phyloP scores from a whole-genome alignment of 2,329 filamentous ascomycete genomes.

The Colletotrichum spaethianum region DNA sequence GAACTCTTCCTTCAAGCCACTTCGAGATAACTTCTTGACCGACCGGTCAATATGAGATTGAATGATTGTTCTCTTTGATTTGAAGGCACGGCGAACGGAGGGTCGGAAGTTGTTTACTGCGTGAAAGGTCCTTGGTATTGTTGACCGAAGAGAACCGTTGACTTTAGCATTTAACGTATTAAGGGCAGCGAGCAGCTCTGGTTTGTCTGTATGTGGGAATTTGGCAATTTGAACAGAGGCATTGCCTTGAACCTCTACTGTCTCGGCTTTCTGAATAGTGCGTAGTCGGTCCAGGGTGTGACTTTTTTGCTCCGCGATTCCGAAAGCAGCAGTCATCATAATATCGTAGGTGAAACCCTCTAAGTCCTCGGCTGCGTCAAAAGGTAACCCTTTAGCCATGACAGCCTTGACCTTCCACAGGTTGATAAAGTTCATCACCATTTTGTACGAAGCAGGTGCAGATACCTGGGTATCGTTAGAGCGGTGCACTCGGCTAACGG shows the following conservation, averaged over 20 bases:
- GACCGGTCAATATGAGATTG: slow-evolving; percentile 8
- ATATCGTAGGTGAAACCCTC: slow-evolving; percentile 19
- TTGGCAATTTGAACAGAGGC: background rate
- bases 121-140: background rate
- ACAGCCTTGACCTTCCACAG: slow-evolving; percentile 2
- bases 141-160: background rate
- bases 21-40: background rate
- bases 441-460: background rate
- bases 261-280: no score
- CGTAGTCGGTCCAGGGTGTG: background rate
- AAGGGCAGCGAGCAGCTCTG: background rate
- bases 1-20: background rate
- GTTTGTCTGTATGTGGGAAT: background rate
- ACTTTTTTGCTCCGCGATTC: background rate
- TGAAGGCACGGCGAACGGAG: background rate
- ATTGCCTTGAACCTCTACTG: background rate
- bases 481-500: rapidly evolving
- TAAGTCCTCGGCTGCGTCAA: slow-evolving; percentile 1
- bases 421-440: background rate
- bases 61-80: background rate
- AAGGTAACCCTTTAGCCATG: background rate
- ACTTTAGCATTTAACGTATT: background rate
- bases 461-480: background rate
- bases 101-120: background rate
- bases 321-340: slow-evolving; percentile 11